Conservation (phyloP, 306 rosid species). For the Hylodesmum podocarpum region DNA sequence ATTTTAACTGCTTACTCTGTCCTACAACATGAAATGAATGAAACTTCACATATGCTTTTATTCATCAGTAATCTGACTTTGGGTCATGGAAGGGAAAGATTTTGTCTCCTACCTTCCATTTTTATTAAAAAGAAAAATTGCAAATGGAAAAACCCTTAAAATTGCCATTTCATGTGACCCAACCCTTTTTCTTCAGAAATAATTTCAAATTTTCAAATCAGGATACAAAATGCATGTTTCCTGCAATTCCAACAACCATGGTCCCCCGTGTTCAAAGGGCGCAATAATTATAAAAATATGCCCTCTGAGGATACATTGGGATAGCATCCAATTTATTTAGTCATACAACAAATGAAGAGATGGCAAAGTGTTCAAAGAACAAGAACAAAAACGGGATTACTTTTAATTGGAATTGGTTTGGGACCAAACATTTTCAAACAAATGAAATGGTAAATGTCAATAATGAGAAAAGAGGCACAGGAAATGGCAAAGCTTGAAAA, state of each 20-base stretch:
- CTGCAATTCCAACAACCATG: no score
- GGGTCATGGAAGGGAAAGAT: no score
- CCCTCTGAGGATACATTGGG: not conserved
- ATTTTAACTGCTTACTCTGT: not conserved
- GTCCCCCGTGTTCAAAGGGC: not conserved
- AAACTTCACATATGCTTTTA: no score
- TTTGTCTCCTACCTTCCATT: no score
- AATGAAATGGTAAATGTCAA: not conserved
- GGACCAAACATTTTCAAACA: not conserved
- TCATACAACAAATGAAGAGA: constrained; percentile 1
- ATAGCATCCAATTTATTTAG: not conserved
- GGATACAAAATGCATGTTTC: no score
- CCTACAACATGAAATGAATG: no score
- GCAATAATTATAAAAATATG: not conserved
- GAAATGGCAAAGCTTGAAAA: not conserved
- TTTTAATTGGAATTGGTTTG: not conserved
- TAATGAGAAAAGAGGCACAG: not conserved
- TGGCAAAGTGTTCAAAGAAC: not conserved
- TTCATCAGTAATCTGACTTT: no score
- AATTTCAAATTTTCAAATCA: no score
- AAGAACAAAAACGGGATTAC: not conserved
- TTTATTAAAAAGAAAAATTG: no score
- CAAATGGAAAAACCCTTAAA: no score
- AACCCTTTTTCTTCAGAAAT: no score
- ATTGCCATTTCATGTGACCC: no score